Evolutionary conservation across 441 rosid genomes (phyloP).

Genomic region (Gossypium davidsonii): DNA sequence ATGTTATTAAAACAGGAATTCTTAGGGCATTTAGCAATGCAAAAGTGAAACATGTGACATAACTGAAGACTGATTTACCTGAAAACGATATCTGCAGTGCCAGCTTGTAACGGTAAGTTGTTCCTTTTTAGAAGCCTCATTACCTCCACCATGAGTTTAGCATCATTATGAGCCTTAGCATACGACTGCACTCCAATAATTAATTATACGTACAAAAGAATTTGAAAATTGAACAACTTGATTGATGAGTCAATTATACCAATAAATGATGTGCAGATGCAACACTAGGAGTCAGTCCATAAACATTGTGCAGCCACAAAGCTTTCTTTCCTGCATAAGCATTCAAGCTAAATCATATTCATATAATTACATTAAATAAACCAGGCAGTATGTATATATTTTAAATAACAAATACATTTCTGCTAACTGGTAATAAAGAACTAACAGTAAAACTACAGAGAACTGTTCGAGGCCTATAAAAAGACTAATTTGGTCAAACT

Average conservation of each 20-base stretch:
- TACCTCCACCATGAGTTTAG: constrained; percentile 51
- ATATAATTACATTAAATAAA: not conserved
- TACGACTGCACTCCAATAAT: constrained; percentile 40
- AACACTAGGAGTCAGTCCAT: constrained; percentile 69
- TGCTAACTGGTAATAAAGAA: constrained; percentile 3
- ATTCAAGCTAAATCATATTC: constrained; percentile 3
- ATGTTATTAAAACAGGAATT: not conserved
- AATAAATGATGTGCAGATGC: constrained; percentile 73
- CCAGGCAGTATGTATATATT: not conserved
- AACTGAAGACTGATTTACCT: constrained; percentile 33
- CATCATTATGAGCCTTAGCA: constrained; percentile 55
- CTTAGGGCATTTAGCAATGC: not conserved
- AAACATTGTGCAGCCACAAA: constrained; percentile 69
- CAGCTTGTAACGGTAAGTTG: constrained; percentile 56
- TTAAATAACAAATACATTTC: not conserved
- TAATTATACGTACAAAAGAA: constrained; percentile 8
- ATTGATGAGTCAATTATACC: constrained; percentile 34
- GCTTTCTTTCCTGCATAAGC: constrained; percentile 54
- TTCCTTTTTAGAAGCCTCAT: constrained; percentile 57
- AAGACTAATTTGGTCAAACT: not conserved
- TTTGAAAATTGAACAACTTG: constrained; percentile 4
- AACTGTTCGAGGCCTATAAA: not conserved
- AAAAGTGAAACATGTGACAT: not conserved
- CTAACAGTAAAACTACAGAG: not conserved
- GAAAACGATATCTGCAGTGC: constrained; percentile 74